Conservation (phyloP, 495 filamentous ascomycete species). For the Penicillium manginii region DNA sequence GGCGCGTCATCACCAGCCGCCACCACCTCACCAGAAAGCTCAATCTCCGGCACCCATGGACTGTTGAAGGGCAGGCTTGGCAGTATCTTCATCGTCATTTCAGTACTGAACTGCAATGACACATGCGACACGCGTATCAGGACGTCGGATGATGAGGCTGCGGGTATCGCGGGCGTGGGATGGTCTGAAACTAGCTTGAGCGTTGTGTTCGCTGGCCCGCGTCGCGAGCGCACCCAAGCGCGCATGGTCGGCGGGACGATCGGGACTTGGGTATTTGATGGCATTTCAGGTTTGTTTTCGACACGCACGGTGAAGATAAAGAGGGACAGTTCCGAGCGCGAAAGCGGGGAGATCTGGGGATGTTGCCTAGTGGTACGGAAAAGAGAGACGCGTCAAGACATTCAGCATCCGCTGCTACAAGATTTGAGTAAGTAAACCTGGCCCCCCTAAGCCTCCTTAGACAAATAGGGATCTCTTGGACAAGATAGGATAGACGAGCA, state of each 20-base stretch:
- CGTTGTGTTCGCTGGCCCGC: constrained; percentile 7
- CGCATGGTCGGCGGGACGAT: constrained; percentile 15
- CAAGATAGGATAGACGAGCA: neutral
- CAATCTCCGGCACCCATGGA: constrained; percentile 24
- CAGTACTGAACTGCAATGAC: constrained; percentile 18
- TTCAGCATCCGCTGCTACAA: neutral
- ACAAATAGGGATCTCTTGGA: neutral
- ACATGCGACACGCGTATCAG: constrained; percentile 28
- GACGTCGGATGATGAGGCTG: constrained; percentile 17
- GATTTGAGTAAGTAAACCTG: neutral
- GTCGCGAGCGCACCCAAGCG: constrained; percentile 18
- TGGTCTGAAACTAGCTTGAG: constrained; percentile 10
- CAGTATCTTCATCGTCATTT: constrained; percentile 13
- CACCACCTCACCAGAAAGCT: constrained; percentile 24
- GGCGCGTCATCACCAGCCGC: constrained; percentile 17
- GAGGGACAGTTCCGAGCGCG: neutral
- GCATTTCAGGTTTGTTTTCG: neutral
- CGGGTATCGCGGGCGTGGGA: constrained; percentile 16
- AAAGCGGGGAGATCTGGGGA: neutral
- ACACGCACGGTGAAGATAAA: neutral
- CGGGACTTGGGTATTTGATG: neutral
- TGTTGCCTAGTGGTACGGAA: neutral
- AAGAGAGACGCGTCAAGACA: neutral
- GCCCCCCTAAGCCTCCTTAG: no score
- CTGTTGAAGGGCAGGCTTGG: constrained; percentile 18